A percentile compares a stretch with the other conserved stretches of the same genome.
phyloP scores from a whole-genome alignment of 805 yeast species.

The Candida patagonica region DNA sequence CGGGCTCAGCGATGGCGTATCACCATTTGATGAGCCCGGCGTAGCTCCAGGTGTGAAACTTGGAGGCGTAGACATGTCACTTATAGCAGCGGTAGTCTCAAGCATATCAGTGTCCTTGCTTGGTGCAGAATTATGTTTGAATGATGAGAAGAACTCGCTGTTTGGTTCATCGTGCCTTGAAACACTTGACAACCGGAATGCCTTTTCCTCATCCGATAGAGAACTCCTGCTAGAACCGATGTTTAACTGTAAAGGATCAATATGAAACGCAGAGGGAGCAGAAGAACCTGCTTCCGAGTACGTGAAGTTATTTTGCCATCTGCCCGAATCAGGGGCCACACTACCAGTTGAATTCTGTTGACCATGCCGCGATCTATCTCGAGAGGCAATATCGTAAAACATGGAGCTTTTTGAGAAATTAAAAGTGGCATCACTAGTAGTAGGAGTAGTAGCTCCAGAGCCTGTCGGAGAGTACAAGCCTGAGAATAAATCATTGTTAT shows the following conservation, averaged over 20 bases:
- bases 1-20: background rate
- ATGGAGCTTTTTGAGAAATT: constrained; percentile 4
- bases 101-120: background rate
- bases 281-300: constrained; percentile 3
- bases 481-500: background rate
- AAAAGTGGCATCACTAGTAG: background rate
- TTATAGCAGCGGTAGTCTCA: background rate
- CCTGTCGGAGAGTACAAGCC: constrained; percentile 1
- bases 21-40: constrained; percentile 5
- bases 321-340: background rate
- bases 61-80: constrained; percentile 4
- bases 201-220: background rate
- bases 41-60: constrained; percentile 2
- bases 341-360: background rate
- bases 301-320: background rate
- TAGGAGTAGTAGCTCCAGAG: background rate
- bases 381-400: constrained; percentile 11
- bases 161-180: background rate
- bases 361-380: constrained; percentile 6
- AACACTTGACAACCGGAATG: background rate
- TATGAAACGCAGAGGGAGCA: constrained; percentile 2
- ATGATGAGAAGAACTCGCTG: background rate
- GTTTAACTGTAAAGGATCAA: constrained; percentile 2
- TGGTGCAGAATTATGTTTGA: background rate
- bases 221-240: background rate